Evolutionary conservation across 2,329 filamentous ascomycete genomes (phyloP), one percentile per base, ranked within the genome.

Genomic region (Metarhizium guizhouense): DNA sequence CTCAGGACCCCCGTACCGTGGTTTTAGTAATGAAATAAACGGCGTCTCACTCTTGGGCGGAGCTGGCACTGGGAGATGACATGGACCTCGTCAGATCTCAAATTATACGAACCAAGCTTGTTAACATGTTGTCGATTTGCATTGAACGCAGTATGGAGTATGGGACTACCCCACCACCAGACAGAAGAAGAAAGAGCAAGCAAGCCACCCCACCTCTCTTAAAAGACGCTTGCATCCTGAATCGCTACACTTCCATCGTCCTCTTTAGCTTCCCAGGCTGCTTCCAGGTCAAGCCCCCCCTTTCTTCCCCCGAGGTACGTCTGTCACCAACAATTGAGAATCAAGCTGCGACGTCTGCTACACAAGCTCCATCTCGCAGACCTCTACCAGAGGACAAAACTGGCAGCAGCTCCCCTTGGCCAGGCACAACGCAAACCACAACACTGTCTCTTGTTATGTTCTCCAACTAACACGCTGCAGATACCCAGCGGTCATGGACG

Each of bases 401-500:
- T 25, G 25, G 25, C 25, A 25, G 25, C 3, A 25, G 25, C 11
- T 40, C 14, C 38, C 14, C 38, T 40, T 40, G 34, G 34, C 34
- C 34, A 36, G 13, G 8, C 8, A 36, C 34, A 36, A 8, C 34
- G 13, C 34, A 13, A 11, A 36, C 34, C 6, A 36, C 34, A 36
- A 8, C 34, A 11, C 10, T 34, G 32, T 34, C 32, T 34, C 32
- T 34, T 34, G 32, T 34, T 3, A 34, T 11, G 32, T 34, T 8
- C n/a, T 25, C 20, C 38, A 47, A 53, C 55, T 40, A 43, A 52
- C n/a, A 51, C 45, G 30, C 25, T 42, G 10, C 25, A 45, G 40
- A 29, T 45, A 36, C 13, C 45, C 10, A 7, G 54, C 51, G 58
- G 63, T 57, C 65, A 83, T 83, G 80, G 76, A 79, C 64, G 74